Conservation (phyloP, 116 monocot genomes). For the Trichopus zeylanicus region DNA sequence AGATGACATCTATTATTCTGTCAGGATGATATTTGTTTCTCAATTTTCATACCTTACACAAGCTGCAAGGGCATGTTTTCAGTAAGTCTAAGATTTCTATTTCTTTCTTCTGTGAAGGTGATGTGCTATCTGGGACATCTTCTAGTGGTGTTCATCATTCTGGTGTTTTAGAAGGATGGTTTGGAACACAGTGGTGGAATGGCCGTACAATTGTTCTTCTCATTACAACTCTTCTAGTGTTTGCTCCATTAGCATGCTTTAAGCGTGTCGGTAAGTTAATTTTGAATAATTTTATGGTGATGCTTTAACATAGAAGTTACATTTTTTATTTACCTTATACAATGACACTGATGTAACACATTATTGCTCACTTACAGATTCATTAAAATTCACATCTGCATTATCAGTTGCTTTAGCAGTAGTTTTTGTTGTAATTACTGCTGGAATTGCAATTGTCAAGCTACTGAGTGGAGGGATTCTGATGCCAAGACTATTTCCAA, state of each 20-base stretch:
- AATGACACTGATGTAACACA: neutral
- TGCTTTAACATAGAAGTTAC: too few relatives aligned
- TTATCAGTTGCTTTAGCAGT: slow-evolving; percentile 60
- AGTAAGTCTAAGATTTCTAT: neutral
- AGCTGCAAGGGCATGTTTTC: neutral
- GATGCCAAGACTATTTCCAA: slow-evolving; percentile 46
- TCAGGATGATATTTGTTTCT: too few relatives aligned
- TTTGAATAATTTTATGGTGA: neutral
- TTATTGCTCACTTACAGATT: slow-evolving; percentile 28
- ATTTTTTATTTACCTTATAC: neutral
- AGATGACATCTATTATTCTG: too few relatives aligned
- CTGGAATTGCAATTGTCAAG: slow-evolving; percentile 54
- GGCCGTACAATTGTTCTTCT: slow-evolving; percentile 67
- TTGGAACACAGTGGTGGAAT: slow-evolving; percentile 88
- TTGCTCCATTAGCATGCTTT: slow-evolving; percentile 70
- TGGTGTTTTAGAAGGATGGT: slow-evolving; percentile 86
- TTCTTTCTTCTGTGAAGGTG: slow-evolving; percentile 36
- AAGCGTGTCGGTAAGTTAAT: slow-evolving; percentile 65
- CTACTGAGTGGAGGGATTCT: slow-evolving; percentile 35
- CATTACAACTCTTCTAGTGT: slow-evolving; percentile 52
- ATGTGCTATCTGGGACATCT: slow-evolving; percentile 90
- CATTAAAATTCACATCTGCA: slow-evolving; percentile 62
- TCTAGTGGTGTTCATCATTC: slow-evolving; percentile 63
- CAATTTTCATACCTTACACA: neutral
- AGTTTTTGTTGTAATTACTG: slow-evolving; percentile 60